phyloP scores from a whole-genome alignment of 345 rosid genomes.

The Draba incana region DNA sequence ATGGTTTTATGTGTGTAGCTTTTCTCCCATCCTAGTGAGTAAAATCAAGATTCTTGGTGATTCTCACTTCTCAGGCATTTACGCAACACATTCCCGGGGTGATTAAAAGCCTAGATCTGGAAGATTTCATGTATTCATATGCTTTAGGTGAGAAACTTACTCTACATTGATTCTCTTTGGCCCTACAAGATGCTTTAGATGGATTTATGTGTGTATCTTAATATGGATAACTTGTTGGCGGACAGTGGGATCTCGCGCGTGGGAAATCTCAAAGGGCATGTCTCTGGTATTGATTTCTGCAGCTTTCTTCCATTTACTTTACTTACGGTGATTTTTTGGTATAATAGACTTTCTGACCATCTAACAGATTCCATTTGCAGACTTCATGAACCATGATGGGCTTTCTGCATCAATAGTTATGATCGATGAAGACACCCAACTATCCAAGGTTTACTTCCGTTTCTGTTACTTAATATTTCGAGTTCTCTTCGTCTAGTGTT shows the following conservation, averaged over 20 bases:
- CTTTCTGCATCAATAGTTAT: slow-evolving; percentile 62
- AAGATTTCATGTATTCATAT: slow-evolving; percentile 75
- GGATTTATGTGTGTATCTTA: neutral
- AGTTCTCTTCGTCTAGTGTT: slow-evolving; percentile 11
- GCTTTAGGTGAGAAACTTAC: slow-evolving; percentile 60
- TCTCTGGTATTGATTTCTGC: slow-evolving; percentile 63
- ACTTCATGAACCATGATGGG: slow-evolving; percentile 84
- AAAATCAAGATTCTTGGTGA: slow-evolving; percentile 17
- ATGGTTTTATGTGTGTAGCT: neutral
- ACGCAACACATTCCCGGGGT: slow-evolving; percentile 40
- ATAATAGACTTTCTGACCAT: slow-evolving; percentile 38
- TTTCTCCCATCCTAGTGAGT: neutral
- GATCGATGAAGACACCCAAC: slow-evolving; percentile 61
- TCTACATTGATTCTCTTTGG: neutral
- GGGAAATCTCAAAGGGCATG: slow-evolving; percentile 69
- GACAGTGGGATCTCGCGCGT: slow-evolving; percentile 88
- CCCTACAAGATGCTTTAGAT: neutral
- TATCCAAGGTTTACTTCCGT: slow-evolving; percentile 63
- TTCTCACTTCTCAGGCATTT: slow-evolving; percentile 57
- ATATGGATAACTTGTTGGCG: slow-evolving; percentile 40
- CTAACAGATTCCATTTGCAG: slow-evolving; percentile 87
- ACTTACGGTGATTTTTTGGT: slow-evolving; percentile 22
- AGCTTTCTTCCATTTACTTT: neutral
- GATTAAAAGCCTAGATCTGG: slow-evolving; percentile 43
- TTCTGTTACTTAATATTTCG: slow-evolving; percentile 19